Conservation (phyloP, 2,329 filamentous ascomycete species). For the Microdochium bolleyi region DNA sequence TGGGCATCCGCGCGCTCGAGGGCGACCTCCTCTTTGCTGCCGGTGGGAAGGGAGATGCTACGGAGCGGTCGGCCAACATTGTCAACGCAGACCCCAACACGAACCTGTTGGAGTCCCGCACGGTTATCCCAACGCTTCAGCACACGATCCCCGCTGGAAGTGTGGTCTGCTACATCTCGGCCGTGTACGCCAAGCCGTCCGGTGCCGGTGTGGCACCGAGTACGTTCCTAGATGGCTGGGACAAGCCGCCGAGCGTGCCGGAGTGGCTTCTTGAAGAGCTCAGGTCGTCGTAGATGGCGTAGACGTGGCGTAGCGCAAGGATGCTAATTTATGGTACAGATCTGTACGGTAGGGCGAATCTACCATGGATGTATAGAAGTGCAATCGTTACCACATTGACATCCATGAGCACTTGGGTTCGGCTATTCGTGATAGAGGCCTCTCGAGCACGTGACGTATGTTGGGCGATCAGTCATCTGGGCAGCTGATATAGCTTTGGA, state of each 20-base stretch:
- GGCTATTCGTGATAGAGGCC: too few species aligned
- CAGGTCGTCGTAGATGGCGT: background rate
- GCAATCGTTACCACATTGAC: too few species aligned
- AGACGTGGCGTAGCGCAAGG: too few species aligned
- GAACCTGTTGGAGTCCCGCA: conserved; percentile 66
- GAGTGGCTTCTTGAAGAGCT: conserved; percentile 52
- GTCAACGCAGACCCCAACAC: conserved; percentile 74
- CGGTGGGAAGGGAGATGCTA: background rate
- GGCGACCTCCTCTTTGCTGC: conserved; percentile 14
- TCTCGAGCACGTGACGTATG: too few species aligned
- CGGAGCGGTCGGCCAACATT: conserved; percentile 49
- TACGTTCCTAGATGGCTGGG: conserved; percentile 54
- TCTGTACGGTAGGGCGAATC: too few species aligned
- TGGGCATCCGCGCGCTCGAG: conserved; percentile 49
- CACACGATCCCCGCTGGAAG: conserved; percentile 50
- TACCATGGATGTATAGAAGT: too few species aligned
- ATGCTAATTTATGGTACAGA: too few species aligned
- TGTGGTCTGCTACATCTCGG: conserved; percentile 60
- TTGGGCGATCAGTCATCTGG: too few species aligned
- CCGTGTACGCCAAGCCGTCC: conserved; percentile 61
- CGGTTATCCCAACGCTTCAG: conserved; percentile 62
- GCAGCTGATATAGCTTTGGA: too few species aligned
- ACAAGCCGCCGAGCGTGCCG: conserved; percentile 47
- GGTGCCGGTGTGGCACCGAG: conserved; percentile 40
- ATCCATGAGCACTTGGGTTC: too few species aligned